Conservation (phyloP, 2,329 filamentous ascomycete species). For the Ceratocystis destructans region DNA sequence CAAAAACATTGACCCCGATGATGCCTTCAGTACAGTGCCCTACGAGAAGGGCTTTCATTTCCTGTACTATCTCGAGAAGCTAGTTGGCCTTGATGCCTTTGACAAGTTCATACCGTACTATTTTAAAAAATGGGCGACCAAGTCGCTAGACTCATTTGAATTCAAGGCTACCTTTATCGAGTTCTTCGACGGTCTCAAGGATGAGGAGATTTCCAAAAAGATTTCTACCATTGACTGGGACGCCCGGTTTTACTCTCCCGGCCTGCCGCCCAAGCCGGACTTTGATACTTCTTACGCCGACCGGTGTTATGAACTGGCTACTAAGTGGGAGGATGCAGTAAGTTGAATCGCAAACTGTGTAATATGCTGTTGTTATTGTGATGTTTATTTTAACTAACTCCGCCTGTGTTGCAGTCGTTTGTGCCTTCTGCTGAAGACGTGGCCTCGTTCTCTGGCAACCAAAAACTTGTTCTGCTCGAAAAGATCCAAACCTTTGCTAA, state of each 20-base stretch:
- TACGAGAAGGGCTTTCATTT: slow-evolving; percentile 98
- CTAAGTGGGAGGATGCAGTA: slow-evolving; percentile 60
- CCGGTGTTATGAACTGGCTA: slow-evolving; percentile 66
- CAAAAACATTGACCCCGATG: slow-evolving; percentile 84
- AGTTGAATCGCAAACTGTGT: slow-evolving; percentile 24
- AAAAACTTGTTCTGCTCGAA: slow-evolving; percentile 84
- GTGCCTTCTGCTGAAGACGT: slow-evolving; percentile 56
- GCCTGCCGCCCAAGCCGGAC: slow-evolving; percentile 75
- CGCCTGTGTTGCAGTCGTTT: slow-evolving; percentile 34
- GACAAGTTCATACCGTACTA: slow-evolving; percentile 94
- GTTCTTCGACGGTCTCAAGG: slow-evolving; percentile 59
- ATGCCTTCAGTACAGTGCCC: slow-evolving; percentile 81
- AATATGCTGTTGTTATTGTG: slow-evolving; percentile 16
- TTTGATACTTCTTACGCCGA: slow-evolving; percentile 85
- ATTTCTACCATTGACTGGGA: slow-evolving; percentile 77
- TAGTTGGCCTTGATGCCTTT: slow-evolving; percentile 75
- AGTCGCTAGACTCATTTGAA: slow-evolving; percentile 83
- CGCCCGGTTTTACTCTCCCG: slow-evolving; percentile 73
- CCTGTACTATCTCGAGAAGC: slow-evolving; percentile 75
- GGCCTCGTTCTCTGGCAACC: slow-evolving; percentile 64
- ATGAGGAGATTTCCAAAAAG: slow-evolving; percentile 49
- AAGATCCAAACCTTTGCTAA: slow-evolving; percentile 53
- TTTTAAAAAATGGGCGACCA: slow-evolving; percentile 70
- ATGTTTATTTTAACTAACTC: slow-evolving; percentile 6
- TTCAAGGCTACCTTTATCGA: slow-evolving; percentile 80